Base-by-base conservation (phyloP, 768 basidiomycete genomes). In the Kwoniella botswanensis region DNA sequence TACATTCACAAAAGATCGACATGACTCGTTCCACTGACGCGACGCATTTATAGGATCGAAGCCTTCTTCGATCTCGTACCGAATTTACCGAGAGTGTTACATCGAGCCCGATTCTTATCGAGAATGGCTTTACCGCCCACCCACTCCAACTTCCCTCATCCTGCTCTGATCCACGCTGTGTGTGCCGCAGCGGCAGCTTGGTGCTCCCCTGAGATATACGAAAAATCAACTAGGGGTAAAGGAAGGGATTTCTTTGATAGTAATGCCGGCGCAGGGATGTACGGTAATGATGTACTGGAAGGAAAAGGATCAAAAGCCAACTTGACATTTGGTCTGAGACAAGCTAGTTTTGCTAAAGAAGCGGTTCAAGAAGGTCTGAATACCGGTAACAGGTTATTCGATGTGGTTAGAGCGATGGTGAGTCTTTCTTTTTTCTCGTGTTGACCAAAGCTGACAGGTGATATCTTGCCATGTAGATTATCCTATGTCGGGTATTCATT, bases 1-100 rank as follows among this genome's bases (percentile, higher is more conserved):
- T 9, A 24, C 24, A 26, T 12, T 22, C 9, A 21, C 29, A 15
- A 26, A 21, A 35, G 35, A 13, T 43, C 42, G 15, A 24, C 29
- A 17, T 22, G 9, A 59, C 22, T 13, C 1, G 13, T 10, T 15
- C 22, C 17, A 26, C 65, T 67, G 21, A 58, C 55, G 15, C 10
- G 35, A 21, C 17, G 41, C 21, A 2, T 63, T 11, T 2, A 41
- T 76, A 95, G 91, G 53, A 88, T 92, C 67, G 91, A 93, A 44
- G 88, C 88, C 1, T 95, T 93, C 84, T 94, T 95, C 81, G 85
- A 87, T 9, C 90, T 89, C 74, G 90, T 93, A 63, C 92, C 92
- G 12, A 90, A 91, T 76, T 89, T 92, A 4, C 85, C 86, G 65
- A 88, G 90, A 43, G 82, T 94, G 21, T 86, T 95, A 71, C 91